Conservation (phyloP, 257 asterid genomes). For the Lycium ferocissimum region DNA sequence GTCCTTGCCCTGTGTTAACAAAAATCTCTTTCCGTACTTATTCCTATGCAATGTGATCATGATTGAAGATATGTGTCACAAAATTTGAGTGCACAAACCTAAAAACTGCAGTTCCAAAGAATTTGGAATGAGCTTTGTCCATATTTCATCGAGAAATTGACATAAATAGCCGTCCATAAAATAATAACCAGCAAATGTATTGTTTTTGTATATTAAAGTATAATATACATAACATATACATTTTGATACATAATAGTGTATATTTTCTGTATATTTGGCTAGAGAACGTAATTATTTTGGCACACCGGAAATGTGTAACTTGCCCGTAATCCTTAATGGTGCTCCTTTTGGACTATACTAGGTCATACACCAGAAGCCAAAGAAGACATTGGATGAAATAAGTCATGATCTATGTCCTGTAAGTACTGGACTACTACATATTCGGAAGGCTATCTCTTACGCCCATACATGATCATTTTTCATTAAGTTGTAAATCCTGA, state of each 20-base stretch:
- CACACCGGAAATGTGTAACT: too few species aligned
- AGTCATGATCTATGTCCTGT: constrained; percentile 98
- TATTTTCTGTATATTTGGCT: too few species aligned
- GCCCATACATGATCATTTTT: neutral
- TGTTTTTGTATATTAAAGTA: too few species aligned
- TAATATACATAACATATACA: too few species aligned
- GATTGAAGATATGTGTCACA: neutral
- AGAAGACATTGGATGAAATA: constrained; percentile 93
- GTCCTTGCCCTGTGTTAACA: constrained; percentile 10
- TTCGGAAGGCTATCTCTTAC: neutral
- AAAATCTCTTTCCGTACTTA: neutral
- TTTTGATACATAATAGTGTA: too few species aligned
- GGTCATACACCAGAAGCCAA: constrained; percentile 99
- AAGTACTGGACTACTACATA: constrained; percentile 41
- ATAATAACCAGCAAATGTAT: too few species aligned
- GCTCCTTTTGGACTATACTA: constrained; percentile 43
- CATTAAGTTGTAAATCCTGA: constrained; percentile 32
- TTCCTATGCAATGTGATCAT: neutral
- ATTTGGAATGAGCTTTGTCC: constrained; percentile 12
- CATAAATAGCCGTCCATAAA: too few species aligned
- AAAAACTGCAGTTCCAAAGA: neutral
- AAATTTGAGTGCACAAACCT: constrained; percentile 9
- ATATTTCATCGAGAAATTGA: neutral
- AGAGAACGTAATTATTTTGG: too few species aligned
- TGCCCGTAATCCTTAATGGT: neutral